Percentiles rank a stretch among this genome's conserved stretches.
Evolutionary conservation across 2,329 filamentous ascomycete species (phyloP).

Genomic region (Chaetomium globosum): DNA sequence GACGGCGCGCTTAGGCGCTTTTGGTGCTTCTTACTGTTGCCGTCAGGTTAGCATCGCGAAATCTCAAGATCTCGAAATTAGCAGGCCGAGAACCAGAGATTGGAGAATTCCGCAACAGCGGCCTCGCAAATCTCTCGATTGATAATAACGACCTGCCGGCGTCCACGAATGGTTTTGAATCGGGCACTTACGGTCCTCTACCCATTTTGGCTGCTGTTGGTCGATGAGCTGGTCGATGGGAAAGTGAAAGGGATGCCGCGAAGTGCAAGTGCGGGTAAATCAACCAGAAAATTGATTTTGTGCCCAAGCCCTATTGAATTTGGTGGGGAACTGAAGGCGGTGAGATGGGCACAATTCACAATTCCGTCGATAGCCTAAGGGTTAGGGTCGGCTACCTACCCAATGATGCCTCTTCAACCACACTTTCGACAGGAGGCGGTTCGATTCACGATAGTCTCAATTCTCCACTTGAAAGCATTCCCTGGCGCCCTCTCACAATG

Average conservation of each 20-base stretch:
- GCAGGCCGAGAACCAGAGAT: slow-evolving; percentile 3
- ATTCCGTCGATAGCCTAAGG: neutral
- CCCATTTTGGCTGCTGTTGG: slow-evolving; percentile 48
- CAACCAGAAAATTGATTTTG: slow-evolving; percentile 36
- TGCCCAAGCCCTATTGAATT: slow-evolving; percentile 38
- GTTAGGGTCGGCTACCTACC: slow-evolving; percentile 20
- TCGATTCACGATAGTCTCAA: neutral
- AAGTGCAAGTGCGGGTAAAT: slow-evolving; percentile 33
- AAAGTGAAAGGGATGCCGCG: slow-evolving; percentile 35
- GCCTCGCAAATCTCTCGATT: slow-evolving; percentile 8
- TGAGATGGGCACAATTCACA: slow-evolving; percentile 30
- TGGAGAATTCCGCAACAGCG: slow-evolving; percentile 5
- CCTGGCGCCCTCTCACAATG: no score
- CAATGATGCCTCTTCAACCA: neutral
- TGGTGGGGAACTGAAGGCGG: slow-evolving; percentile 32
- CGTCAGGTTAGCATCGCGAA: slow-evolving; percentile 39
- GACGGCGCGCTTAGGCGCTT: slow-evolving; percentile 99
- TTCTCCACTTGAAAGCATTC: no score
- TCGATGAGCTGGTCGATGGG: slow-evolving; percentile 42
- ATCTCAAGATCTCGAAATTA: slow-evolving; percentile 7
- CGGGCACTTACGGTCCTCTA: slow-evolving; percentile 57
- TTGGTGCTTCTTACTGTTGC: slow-evolving; percentile 92
- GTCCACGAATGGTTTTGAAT: neutral
- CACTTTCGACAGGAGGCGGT: neutral
- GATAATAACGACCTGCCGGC: neutral